phyloP scores from a whole-genome alignment of 305 asterid species.

The Withania somnifera region DNA sequence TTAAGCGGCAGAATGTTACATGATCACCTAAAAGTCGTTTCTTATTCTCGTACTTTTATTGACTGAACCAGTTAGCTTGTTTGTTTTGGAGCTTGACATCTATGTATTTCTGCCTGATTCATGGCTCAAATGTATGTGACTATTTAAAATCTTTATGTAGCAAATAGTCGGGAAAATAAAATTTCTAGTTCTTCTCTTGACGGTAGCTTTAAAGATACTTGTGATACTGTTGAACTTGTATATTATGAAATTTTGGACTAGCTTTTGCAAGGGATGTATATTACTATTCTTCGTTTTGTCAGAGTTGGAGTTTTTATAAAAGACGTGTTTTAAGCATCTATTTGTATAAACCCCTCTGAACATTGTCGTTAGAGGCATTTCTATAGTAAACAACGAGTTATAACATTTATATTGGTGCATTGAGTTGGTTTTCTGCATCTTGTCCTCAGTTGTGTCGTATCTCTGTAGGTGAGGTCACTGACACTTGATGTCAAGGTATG shows the following conservation, averaged over 20 bases:
- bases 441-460: constrained; percentile 1
- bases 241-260: not conserved
- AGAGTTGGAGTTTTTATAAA: not conserved
- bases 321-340: not conserved
- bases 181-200: not conserved
- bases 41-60: not conserved
- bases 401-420: not conserved
- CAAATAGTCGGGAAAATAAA: not conserved
- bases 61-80: not conserved
- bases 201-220: not conserved
- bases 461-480: constrained; percentile 83
- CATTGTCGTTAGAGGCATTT: not conserved
- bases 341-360: not conserved
- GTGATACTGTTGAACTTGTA: not conserved
- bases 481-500: constrained; percentile 97
- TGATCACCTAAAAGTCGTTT: not conserved
- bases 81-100: not conserved
- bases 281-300: not conserved
- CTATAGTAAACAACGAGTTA: not conserved
- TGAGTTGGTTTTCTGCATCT: constrained; percentile 1
- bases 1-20: not conserved
- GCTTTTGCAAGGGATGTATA: not conserved
- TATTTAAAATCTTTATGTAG: not conserved
- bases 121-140: not conserved
- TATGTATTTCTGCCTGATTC: not conserved